These are phyloP conservation scores for Stenocarpella maydis DNA, from an alignment of 2,329 filamentous ascomycete species.

Conservation along the genomic window DNA sequence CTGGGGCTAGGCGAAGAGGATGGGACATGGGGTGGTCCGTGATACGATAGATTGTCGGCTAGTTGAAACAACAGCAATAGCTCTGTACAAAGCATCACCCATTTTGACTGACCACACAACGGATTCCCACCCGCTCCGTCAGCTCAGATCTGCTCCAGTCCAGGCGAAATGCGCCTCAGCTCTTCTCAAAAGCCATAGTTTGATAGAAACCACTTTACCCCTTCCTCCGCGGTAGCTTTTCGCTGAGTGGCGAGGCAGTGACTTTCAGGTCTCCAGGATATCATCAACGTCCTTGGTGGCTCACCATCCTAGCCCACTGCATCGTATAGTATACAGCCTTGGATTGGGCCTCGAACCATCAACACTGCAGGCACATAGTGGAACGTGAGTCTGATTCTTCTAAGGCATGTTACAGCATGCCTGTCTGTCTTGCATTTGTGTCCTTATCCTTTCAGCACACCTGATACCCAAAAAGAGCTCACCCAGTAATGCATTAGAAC, in stretches of 20 bases:
- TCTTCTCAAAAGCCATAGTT: too few species aligned
- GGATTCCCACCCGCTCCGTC: neutral
- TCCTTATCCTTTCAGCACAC: neutral
- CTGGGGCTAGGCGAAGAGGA: too few species aligned
- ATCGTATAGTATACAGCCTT: neutral
- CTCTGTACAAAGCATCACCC: neutral
- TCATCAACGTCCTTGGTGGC: too few species aligned
- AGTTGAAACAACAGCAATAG: neutral
- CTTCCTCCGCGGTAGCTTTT: too few species aligned
- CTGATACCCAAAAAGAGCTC: conserved; percentile 9
- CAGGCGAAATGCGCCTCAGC: too few species aligned
- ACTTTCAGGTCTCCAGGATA: too few species aligned
- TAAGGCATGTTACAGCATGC: conserved; percentile 1
- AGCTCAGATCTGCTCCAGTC: too few species aligned
- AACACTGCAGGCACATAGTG: neutral
- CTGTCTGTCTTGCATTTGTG: conserved; percentile 21
- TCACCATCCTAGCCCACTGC: too few species aligned
- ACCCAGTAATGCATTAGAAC: conserved; percentile 9
- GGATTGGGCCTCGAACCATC: too few species aligned
- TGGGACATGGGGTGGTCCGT: neutral
- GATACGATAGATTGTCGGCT: conserved; percentile 26
- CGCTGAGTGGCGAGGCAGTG: too few species aligned
- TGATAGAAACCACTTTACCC: too few species aligned
- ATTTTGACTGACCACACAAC: neutral
- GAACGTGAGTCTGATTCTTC: neutral